Conservation (phyloP, 495 filamentous ascomycete genomes). For the Xylaria grammica region DNA sequence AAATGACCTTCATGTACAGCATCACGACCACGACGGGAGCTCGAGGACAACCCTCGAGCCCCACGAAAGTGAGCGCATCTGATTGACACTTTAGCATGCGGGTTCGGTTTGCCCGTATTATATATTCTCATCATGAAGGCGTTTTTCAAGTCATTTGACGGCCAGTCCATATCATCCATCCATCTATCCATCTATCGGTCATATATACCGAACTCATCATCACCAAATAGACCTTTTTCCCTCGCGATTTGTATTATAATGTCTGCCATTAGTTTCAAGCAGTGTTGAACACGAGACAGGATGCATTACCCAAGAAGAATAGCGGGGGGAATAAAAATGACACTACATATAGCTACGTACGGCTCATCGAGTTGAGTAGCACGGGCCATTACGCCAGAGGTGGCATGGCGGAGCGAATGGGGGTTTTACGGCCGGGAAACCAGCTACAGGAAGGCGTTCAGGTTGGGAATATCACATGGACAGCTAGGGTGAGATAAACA, state of each 20-base stretch:
- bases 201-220: not conserved
- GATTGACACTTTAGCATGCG: not conserved
- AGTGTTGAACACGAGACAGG: not conserved
- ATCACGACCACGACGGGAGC: slow-evolving; percentile 25
- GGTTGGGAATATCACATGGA: not conserved
- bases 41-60: slow-evolving; percentile 20
- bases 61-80: slow-evolving; percentile 11
- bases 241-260: not conserved
- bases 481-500: not conserved
- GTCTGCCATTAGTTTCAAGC: not conserved
- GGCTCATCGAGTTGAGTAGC: not conserved
- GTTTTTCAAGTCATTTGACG: not conserved
- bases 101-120: not conserved
- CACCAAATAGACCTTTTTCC: not conserved
- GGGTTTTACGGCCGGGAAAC: not conserved
- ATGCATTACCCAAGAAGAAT: not conserved
- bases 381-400: not conserved
- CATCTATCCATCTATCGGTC: not conserved
- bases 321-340: too few relatives aligned
- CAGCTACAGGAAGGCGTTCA: not conserved
- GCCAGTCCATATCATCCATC: too few relatives aligned
- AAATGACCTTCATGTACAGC: slow-evolving; percentile 12
- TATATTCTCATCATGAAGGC: not conserved
- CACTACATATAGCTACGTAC: too few relatives aligned
- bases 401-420: not conserved